These are phyloP conservation scores for Triticum dicoccoides DNA, from an alignment of 176 grass and related monocot species.

Conservation along the genomic window DNA sequence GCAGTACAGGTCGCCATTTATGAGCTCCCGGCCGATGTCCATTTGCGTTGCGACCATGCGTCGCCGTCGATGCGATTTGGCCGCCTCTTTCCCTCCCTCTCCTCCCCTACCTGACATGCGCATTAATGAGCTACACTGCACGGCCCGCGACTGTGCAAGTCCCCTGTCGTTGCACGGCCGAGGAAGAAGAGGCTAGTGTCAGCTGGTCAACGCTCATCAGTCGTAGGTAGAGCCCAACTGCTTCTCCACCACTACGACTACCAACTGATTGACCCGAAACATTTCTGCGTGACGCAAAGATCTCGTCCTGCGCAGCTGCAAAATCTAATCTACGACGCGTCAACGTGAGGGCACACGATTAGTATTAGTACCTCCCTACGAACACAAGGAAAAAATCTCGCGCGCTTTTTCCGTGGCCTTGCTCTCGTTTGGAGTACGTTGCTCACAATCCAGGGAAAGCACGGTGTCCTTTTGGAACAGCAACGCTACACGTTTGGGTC, in stretches of 20 bases:
- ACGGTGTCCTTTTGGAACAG: background rate
- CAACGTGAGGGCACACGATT: background rate
- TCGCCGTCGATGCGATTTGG: conserved; percentile 14
- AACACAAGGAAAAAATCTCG: conserved; percentile 7
- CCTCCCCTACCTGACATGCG: background rate
- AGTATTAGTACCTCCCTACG: background rate
- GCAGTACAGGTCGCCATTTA: background rate
- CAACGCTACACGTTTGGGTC: background rate
- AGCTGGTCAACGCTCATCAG: background rate
- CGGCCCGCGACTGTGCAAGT: background rate
- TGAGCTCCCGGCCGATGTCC: background rate
- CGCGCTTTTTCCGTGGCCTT: background rate
- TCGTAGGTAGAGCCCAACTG: background rate
- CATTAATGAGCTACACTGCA: conserved; percentile 25
- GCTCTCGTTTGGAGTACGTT: background rate
- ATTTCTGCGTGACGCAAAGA: background rate
- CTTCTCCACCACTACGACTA: background rate
- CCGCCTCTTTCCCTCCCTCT: background rate
- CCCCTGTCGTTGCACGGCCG: background rate
- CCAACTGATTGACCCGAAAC: background rate
- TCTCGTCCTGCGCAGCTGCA: background rate
- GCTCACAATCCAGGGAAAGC: background rate
- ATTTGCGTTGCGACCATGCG: background rate
- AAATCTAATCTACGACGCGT: background rate
- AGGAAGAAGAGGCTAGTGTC: background rate